Evolutionary conservation across 2,329 filamentous ascomycete species (phyloP).

Genomic region (Orbilia blumenaviensis): DNA sequence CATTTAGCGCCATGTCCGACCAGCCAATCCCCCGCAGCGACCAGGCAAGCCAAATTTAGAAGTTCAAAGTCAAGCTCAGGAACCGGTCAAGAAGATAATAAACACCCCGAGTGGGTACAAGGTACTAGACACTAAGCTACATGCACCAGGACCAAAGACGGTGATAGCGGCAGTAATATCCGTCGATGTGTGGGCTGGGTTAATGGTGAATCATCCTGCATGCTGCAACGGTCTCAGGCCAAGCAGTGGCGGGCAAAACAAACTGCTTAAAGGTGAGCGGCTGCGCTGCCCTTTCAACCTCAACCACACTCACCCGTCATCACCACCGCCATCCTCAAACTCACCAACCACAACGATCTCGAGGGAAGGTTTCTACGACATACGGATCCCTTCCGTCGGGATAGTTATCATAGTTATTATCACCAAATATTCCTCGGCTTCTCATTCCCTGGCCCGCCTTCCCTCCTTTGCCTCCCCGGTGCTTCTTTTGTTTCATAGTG

Average conservation of each 20-base stretch:
- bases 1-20: conserved; percentile 32
- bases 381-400: neutral
- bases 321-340: conserved; percentile 1
- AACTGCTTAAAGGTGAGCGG: conserved; percentile 44
- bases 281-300: conserved; percentile 45
- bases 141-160: too few species aligned
- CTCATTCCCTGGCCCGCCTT: neutral
- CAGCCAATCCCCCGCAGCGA: conserved; percentile 38
- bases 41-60: conserved; percentile 41
- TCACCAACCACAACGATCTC: neutral
- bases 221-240: neutral
- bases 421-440: neutral
- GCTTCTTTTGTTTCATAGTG: conserved; percentile 1
- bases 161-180: neutral
- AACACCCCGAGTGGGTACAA: too few species aligned
- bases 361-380: neutral
- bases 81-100: neutral
- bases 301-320: conserved; percentile 11
- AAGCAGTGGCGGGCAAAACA: conserved; percentile 30
- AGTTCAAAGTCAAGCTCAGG: conserved; percentile 4
- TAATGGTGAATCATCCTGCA: conserved; percentile 48
- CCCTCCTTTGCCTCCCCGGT: neutral
- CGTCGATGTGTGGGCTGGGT: neutral
- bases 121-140: too few species aligned
- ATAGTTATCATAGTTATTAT: neutral